A percentile compares a stretch with the other conserved stretches of the same genome.
Conservation (phyloP, 164 flowering plant species). For the Tetrastigma voinierianum region DNA sequence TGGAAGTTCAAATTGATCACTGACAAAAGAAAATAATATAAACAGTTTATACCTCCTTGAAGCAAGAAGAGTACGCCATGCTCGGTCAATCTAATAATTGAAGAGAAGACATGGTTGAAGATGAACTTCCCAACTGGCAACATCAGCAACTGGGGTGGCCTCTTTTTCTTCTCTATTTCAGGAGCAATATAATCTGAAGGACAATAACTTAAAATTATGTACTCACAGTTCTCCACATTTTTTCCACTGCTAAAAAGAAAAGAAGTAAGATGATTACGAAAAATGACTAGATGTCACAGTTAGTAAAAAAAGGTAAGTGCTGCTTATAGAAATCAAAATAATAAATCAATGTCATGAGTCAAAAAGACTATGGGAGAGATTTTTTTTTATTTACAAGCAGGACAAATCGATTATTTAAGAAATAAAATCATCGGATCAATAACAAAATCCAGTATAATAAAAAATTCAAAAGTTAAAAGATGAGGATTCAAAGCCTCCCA, state of each 20-base stretch:
- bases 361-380: no score
- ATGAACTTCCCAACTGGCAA: slow-evolving; percentile 4
- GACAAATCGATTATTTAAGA: no score
- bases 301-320: no score
- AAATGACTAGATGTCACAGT: no score
- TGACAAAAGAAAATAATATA: slow-evolving; percentile 5
- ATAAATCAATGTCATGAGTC: no score
- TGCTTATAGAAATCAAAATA: no score
- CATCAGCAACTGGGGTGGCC: neutral
- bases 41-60: slow-evolving; percentile 68
- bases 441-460: no score
- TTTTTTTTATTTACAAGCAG: no score
- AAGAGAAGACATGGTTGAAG: slow-evolving; percentile 73
- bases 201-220: neutral
- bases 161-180: neutral
- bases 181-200: slow-evolving; percentile 4
- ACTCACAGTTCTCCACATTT: neutral
- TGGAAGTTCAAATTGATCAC: neutral
- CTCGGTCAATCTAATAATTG: slow-evolving; percentile 89
- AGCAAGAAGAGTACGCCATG: slow-evolving; percentile 75
- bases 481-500: no score
- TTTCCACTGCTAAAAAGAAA: neutral
- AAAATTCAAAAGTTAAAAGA: no score
- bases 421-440: no score
- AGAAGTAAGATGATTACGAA: no score